These are phyloP conservation scores for Arthrobotrys entomopaga DNA, from an alignment of 2,329 filamentous ascomycete genomes.

Conservation along the genomic window DNA sequence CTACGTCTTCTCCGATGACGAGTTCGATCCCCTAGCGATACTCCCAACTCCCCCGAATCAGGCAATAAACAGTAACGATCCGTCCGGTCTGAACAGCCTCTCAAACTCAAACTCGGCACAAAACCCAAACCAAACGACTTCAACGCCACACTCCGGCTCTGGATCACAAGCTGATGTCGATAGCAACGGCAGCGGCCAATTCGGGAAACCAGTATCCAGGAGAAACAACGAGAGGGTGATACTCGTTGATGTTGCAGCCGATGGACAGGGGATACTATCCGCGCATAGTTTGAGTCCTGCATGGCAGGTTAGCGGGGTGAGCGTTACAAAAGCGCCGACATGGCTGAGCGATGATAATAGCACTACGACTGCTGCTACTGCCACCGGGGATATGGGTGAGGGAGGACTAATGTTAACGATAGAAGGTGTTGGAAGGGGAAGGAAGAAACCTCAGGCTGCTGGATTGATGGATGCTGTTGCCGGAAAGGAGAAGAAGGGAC, in stretches of 20 bases:
- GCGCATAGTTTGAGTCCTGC: conserved; percentile 77
- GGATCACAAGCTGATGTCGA: conserved; percentile 51
- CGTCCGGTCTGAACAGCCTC: conserved; percentile 25
- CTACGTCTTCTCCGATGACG: conserved; percentile 94
- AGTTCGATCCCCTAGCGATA: conserved; percentile 63
- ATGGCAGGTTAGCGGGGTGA: conserved; percentile 74
- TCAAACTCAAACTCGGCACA: conserved; percentile 29
- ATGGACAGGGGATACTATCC: conserved; percentile 70
- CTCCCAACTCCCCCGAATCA: conserved; percentile 19
- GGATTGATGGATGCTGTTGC: conserved; percentile 54
- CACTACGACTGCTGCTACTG: conserved; percentile 62
- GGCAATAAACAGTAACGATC: conserved; percentile 12
- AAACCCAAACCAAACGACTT: conserved; percentile 6
- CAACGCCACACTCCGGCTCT: conserved; percentile 42
- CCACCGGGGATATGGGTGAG: conserved; percentile 60
- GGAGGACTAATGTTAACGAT: conserved; percentile 71
- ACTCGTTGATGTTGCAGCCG: conserved; percentile 68
- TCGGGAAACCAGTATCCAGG: conserved; percentile 43
- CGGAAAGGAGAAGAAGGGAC: conserved; percentile 38
- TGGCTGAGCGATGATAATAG: conserved; percentile 69
- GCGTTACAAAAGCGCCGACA: conserved; percentile 70
- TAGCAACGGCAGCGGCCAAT: conserved; percentile 58
- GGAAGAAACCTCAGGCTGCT: conserved; percentile 57
- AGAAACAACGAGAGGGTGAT: conserved; percentile 66
- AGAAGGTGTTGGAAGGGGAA: conserved; percentile 65